Evolutionary conservation across 352 stramenopile species (phyloP), one percentile per base, ranked within the genome.

Genomic region (Phytopythium oedochilum): DNA sequence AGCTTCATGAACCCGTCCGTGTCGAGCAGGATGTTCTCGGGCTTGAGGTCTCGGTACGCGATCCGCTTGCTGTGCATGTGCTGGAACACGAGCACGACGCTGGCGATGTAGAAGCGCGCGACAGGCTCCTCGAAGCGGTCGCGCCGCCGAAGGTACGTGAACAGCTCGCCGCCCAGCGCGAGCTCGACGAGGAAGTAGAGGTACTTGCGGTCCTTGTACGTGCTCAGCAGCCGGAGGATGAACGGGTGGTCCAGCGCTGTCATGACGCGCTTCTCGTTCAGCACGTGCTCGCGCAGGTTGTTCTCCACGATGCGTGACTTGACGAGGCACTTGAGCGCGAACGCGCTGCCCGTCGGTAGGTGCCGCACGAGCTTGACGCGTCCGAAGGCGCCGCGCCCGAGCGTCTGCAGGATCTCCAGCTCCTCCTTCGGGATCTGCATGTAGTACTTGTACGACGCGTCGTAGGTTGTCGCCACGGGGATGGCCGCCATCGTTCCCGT

Each of bases 151-250:
- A 98, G 62, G 55, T 96, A 94, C 40, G 89, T 97, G 72, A 97
- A 98, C 8, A 98, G 76, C 63, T 98, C 92, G 7, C 92, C 92
- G 10, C 92, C 92, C 18, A 92, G 63, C 6, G 96, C 88, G 17
- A 96, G 86, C 50, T 98, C 92, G n/a, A 98, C 76, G 0, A 98
- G 67, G 57, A 98, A 83, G 59, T 96, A 97, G 11, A 98, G 67
- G 53, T 87, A 90, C 26, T 86, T 91, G 49, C 73, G 80, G 67
- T 98, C 90, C 66, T 97, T 92, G 71, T 96, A 93, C 39, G 83
- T 91, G 36, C 67, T 84, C 57, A 82, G 85, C 18, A 98, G 77
- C 63, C 96, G 95, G 50, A 97, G 73, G 56, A 97, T 96, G 61
- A 96, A 96, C 44, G 88, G 92, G 50, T 97, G 88, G 53, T 94